Evolutionary conservation across 192 early-diverging fungal genomes (phyloP), one percentile per base, ranked within the genome.

Genomic region (Coemansia sp.): DNA sequence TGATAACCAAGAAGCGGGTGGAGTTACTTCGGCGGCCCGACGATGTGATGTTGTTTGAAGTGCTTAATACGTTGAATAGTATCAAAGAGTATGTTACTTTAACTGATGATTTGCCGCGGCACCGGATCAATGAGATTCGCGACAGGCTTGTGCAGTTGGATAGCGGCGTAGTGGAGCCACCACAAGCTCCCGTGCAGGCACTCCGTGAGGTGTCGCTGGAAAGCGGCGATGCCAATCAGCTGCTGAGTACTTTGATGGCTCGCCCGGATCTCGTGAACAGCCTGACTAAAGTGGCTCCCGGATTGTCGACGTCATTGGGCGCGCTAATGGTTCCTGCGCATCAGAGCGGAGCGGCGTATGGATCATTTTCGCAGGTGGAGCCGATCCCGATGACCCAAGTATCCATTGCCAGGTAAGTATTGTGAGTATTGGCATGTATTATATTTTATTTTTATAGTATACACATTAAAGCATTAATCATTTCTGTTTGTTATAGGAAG

Each of bases 331-430:
- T 66, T 41, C 67, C 73, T 3, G 70, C 61, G 17, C 21, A 63
- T 3, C 73, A 69, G 54, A 24, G 33, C 10, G 75, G 69, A 31
- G 36, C 44, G 1, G 64, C 48, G 6, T 74, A 74, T 41, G 68
- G 59, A 19, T 35, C 64, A 10, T 72, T 75, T 48, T 45, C 70
- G 45, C 70, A 72, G 70, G 41, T 75, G 29, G 78, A 81, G 41
- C 78, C 78, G 37, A 70, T 81, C 40, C 70, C 73, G 17, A 48
- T 81, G 64, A 70, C 70, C 1, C 56, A 75, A 17, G 70, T 60
- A 36, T 81, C 78, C 13, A 73, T 81, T 40, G 19, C 70, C 57
- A 81, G 70, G 78, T 81, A 81, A 73, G 78, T 68, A 36, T 8
- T n/a, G 31, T 50, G 40, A 44, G n/a, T 34, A 33, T 45, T 16